These are phyloP conservation scores for Avena sativa DNA, from an alignment of 176 grass and related monocot genomes.

Conservation along the genomic window DNA sequence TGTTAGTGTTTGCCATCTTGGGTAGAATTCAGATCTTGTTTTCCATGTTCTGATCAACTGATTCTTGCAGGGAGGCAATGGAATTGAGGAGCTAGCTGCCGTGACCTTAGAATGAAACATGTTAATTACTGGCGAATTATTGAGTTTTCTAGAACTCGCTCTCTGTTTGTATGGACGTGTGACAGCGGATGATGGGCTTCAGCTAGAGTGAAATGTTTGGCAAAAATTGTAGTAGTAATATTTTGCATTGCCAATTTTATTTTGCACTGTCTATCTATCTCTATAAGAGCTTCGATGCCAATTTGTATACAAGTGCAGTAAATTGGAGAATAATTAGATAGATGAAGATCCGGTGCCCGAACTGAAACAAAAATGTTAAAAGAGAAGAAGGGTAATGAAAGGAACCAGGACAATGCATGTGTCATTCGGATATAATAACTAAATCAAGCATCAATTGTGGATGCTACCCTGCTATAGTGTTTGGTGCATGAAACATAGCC, in stretches of 20 bases:
- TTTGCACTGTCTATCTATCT: too few relatives aligned
- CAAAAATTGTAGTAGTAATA: not conserved
- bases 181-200: not conserved
- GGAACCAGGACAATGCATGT: too few relatives aligned
- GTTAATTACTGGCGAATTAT: not conserved
- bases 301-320: too few relatives aligned
- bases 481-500: too few relatives aligned
- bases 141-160: not conserved
- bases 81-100: not conserved
- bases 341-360: too few relatives aligned
- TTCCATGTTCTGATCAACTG: not conserved
- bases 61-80: slow-evolving; percentile 34
- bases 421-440: too few relatives aligned
- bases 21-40: not conserved
- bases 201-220: not conserved
- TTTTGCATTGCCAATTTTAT: not conserved
- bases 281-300: too few relatives aligned
- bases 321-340: too few relatives aligned
- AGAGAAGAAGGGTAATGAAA: too few relatives aligned
- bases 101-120: not conserved
- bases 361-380: too few relatives aligned
- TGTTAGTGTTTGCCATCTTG: not conserved
- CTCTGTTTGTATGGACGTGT: not conserved
- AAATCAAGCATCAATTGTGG: too few relatives aligned
- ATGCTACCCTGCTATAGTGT: too few relatives aligned